Conservation (phyloP, 495 filamentous ascomycete species). For the Aspergillus bridgeri region DNA sequence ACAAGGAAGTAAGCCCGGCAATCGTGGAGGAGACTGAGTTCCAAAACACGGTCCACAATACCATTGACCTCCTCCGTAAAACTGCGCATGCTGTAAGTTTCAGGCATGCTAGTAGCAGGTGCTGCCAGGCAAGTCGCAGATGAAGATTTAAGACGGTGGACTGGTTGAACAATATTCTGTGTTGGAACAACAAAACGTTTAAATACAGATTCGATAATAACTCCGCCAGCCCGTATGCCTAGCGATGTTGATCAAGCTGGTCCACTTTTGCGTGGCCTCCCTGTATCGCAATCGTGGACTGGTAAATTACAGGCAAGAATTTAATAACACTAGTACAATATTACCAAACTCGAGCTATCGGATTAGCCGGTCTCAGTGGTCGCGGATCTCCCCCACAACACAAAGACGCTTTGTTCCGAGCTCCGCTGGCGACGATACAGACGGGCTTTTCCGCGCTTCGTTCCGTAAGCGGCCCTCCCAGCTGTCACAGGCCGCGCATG, state of each 20-base stretch:
- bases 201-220: not conserved
- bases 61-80: not conserved
- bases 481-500: constrained; percentile 5
- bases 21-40: constrained; percentile 2
- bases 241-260: not conserved
- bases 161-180: not conserved
- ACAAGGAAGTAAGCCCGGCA: constrained; percentile 7
- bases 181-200: not conserved
- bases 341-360: not conserved
- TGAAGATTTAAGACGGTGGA: not conserved
- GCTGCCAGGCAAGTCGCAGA: not conserved
- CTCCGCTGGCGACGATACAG: constrained; percentile 1
- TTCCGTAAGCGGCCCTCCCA: not conserved
- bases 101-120: not conserved
- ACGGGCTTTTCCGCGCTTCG: not conserved
- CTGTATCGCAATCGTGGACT: not conserved
- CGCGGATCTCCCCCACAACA: constrained; percentile 1
- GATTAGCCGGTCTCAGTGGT: not conserved
- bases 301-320: not conserved
- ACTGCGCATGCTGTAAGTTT: not conserved
- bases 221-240: not conserved
- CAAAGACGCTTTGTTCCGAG: constrained; percentile 4
- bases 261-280: not conserved
- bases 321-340: not conserved
- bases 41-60: not conserved